These are phyloP conservation scores for Chaetomium cochliodes DNA, from an alignment of 495 filamentous ascomycete genomes.

Conservation along the genomic window DNA sequence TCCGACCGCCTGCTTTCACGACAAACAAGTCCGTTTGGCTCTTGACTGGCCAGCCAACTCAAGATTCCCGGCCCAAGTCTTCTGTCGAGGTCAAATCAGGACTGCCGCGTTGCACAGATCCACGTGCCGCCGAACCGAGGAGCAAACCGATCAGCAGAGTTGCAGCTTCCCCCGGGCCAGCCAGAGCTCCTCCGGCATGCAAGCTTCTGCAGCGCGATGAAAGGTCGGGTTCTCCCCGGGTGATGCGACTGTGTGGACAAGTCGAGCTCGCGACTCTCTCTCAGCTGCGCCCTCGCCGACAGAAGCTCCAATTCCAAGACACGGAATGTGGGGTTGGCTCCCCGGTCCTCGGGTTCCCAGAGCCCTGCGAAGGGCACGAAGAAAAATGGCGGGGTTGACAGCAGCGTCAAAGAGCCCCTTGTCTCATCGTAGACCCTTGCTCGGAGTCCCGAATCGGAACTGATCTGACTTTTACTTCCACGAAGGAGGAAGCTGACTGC, in stretches of 20 bases:
- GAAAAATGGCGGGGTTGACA: constrained; percentile 20
- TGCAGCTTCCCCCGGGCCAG: neutral
- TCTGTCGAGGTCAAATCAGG: neutral
- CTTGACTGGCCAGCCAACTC: no score
- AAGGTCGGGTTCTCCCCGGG: constrained; percentile 6
- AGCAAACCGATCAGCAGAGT: neutral
- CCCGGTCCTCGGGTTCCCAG: constrained; percentile 13
- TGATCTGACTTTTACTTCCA: constrained; percentile 9
- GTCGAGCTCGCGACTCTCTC: no score
- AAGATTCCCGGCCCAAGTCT: no score
- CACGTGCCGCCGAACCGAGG: neutral
- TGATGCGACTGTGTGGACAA: constrained; percentile 13
- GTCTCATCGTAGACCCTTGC: constrained; percentile 13
- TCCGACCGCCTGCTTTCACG: no score
- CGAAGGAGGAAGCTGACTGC: constrained; percentile 16
- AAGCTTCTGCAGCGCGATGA: constrained; percentile 4
- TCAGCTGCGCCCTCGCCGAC: constrained; percentile 6
- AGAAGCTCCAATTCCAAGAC: constrained; percentile 19
- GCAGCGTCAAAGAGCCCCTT: neutral
- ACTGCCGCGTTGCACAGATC: constrained; percentile 1
- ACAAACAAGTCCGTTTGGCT: no score
- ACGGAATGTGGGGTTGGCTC: constrained; percentile 21
- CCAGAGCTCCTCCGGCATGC: neutral
- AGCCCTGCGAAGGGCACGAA: constrained; percentile 1
- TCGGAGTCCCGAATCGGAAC: constrained; percentile 11